A percentile compares a stretch with the other conserved stretches of the same genome.
Evolutionary conservation across 208 protist genomes (phyloP).

Genomic region (Vickermania spadyakhi): DNA sequence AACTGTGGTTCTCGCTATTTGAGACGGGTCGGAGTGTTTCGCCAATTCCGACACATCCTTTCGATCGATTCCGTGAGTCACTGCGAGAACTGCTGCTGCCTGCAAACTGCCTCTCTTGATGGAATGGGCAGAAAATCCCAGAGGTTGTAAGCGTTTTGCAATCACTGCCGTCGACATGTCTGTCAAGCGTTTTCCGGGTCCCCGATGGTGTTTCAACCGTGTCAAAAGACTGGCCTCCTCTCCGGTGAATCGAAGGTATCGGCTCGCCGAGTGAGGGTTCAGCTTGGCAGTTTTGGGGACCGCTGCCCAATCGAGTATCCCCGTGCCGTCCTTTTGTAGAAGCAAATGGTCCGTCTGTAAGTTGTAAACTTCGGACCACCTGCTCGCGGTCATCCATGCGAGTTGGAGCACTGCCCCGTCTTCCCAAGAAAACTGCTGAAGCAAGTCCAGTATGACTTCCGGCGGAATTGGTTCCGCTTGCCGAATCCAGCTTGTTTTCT

Average conservation of each 20-base stretch:
- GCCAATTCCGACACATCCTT: too few species aligned
- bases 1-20: too few species aligned
- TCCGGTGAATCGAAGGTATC: background rate
- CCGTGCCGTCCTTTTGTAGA: background rate
- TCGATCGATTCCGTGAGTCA: too few species aligned
- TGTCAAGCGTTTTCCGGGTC: background rate
- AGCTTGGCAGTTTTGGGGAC: slow-evolving; percentile 1
- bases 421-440: background rate
- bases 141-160: background rate
- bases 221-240: background rate
- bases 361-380: slow-evolving; percentile 1
- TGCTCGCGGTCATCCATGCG: slow-evolving; percentile 1
- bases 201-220: background rate
- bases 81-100: too few species aligned
- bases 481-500: background rate
- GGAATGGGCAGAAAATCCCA: slow-evolving; percentile 1
- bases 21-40: too few species aligned
- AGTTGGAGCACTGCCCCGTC: background rate
- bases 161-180: background rate
- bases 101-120: slow-evolving; percentile 3
- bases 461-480: background rate
- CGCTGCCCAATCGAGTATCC: slow-evolving; percentile 1
- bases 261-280: background rate
- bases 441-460: background rate
- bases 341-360: background rate